phyloP scores from a whole-genome alignment of 2,329 filamentous ascomycete species.

The Aspergillus bombycis region DNA sequence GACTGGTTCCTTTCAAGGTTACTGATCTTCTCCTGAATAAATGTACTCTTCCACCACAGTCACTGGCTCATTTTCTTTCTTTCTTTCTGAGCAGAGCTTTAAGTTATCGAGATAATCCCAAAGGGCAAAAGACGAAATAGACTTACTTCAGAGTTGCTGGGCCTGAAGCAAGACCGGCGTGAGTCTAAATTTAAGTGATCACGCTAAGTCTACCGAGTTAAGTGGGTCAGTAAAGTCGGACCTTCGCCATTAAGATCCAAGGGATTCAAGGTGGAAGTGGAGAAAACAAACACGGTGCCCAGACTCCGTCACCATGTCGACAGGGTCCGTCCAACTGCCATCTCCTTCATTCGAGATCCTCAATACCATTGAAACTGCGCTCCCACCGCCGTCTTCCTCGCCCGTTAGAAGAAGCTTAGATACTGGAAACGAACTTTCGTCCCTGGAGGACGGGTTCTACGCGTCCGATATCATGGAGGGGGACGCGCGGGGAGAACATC shows the following conservation, averaged over 20 bases:
- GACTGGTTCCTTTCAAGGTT: neutral
- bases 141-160: neutral
- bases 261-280: slow-evolving; percentile 19
- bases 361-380: slow-evolving; percentile 27
- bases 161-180: neutral
- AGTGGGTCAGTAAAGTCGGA: slow-evolving; percentile 6
- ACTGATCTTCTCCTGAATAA: neutral
- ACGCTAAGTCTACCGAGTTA: slow-evolving; percentile 6
- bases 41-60: neutral
- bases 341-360: slow-evolving; percentile 22
- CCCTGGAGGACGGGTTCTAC: slow-evolving; percentile 34
- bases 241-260: slow-evolving; percentile 4
- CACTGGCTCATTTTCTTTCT: neutral
- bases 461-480: slow-evolving; percentile 34
- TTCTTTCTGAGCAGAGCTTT: neutral
- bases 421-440: slow-evolving; percentile 34
- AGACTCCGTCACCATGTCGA: slow-evolving; percentile 38
- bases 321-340: slow-evolving; percentile 22
- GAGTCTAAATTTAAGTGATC: slow-evolving; percentile 5
- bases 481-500: slow-evolving; percentile 29
- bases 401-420: slow-evolving; percentile 37
- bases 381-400: slow-evolving; percentile 28
- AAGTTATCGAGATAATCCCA: too few species aligned
- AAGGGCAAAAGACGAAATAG: neutral
- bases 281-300: slow-evolving; percentile 33